Percentiles rank a stretch among this genome's conserved stretches.
Evolutionary conservation across 2,329 filamentous ascomycete species (phyloP).

Genomic region (Zymoseptoria ardabiliae): DNA sequence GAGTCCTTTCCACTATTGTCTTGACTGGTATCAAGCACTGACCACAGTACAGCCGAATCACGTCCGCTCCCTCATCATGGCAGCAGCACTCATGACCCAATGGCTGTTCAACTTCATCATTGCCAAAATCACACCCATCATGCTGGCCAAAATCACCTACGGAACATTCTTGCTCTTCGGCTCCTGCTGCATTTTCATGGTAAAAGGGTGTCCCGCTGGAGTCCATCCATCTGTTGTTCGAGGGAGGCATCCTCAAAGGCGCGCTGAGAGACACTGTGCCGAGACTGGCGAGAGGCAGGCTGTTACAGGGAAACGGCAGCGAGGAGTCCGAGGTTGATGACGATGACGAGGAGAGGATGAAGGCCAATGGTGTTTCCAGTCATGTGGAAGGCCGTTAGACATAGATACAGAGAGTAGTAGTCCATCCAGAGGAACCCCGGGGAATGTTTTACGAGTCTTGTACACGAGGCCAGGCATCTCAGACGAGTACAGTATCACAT

Average conservation of each 20-base stretch:
- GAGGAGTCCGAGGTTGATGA: conserved; percentile 21
- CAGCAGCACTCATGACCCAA: conserved; percentile 39
- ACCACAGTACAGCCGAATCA: conserved; percentile 17
- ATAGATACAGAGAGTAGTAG: neutral
- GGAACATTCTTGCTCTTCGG: conserved; percentile 37
- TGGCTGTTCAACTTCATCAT: conserved; percentile 37
- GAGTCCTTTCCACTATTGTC: neutral
- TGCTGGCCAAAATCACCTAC: conserved; percentile 38
- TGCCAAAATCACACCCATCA: conserved; percentile 32
- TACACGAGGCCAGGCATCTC: too few species aligned
- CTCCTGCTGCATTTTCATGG: conserved; percentile 35
- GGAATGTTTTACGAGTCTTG: too few species aligned
- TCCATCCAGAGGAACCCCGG: neutral
- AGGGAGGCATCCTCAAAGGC: conserved; percentile 36
- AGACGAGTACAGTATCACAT: too few species aligned
- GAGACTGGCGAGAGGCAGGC: conserved; percentile 30
- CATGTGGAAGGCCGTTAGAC: conserved; percentile 7
- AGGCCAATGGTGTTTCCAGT: conserved; percentile 9
- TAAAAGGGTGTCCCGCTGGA: conserved; percentile 37
- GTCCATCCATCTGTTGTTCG: conserved; percentile 36
- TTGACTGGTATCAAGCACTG: neutral
- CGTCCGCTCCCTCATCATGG: conserved; percentile 38
- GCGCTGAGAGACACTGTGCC: conserved; percentile 35
- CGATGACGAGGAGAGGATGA: conserved; percentile 20
- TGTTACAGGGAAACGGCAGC: conserved; percentile 27